phyloP scores from a whole-genome alignment of 164 flowering plant genomes.

The Chloranthus sessilifolius region DNA sequence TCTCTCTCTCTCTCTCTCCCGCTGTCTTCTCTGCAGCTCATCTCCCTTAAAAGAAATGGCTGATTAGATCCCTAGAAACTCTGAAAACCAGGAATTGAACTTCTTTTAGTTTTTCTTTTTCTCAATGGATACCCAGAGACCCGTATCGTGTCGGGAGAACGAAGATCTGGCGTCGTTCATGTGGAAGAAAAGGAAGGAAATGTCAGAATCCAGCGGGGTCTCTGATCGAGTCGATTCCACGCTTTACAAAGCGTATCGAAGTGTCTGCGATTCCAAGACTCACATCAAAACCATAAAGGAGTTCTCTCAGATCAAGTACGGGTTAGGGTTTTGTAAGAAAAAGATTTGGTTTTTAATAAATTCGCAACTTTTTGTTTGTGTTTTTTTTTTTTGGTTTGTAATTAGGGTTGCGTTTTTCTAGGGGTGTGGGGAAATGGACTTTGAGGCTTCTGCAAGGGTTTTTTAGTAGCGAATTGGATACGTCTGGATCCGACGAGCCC shows the following conservation, averaged over 20 bases:
- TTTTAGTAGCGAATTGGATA: slow-evolving; percentile 37
- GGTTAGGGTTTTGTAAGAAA: not conserved
- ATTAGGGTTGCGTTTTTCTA: slow-evolving; percentile 20
- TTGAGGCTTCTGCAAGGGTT: slow-evolving; percentile 59
- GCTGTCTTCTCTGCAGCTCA: too few relatives aligned
- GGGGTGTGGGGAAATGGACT: slow-evolving; percentile 93
- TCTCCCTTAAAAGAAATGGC: too few relatives aligned
- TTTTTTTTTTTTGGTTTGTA: not conserved
- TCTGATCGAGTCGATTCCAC: slow-evolving; percentile 46
- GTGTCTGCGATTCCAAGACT: slow-evolving; percentile 42
- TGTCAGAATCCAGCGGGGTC: slow-evolving; percentile 48
- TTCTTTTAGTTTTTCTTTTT: not conserved
- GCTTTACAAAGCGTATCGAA: slow-evolving; percentile 47
- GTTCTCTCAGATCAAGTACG: slow-evolving; percentile 66
- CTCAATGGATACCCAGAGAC: slow-evolving; percentile 16
- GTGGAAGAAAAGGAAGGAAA: slow-evolving; percentile 52
- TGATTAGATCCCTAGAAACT: too few relatives aligned
- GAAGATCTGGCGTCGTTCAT: slow-evolving; percentile 49
- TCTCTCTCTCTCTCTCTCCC: too few relatives aligned
- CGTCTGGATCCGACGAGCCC: slow-evolving; percentile 38
- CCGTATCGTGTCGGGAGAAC: slow-evolving; percentile 54
- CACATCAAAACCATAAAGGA: slow-evolving; percentile 62
- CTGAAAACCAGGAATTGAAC: too few relatives aligned
- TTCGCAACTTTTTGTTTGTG: not conserved
- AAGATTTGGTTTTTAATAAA: not conserved